These are phyloP conservation scores for Euphorbia tirucalli DNA, from an alignment of 345 rosid genomes.

Conservation along the genomic window DNA sequence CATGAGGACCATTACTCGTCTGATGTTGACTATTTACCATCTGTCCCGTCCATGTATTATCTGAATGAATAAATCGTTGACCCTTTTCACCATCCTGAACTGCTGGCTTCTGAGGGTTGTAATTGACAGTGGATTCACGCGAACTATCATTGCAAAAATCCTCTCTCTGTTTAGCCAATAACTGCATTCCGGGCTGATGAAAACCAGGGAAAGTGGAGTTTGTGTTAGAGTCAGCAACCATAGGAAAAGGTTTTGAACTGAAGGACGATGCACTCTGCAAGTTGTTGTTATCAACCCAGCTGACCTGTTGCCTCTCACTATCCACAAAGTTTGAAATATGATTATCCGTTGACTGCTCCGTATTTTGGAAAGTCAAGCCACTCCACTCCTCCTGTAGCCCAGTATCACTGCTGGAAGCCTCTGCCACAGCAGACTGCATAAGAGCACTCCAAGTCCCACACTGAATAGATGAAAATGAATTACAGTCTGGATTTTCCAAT, in stretches of 20 bases:
- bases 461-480: slow-evolving; percentile 66
- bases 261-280: slow-evolving; percentile 35
- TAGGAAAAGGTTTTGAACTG: slow-evolving; percentile 12
- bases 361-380: slow-evolving; percentile 39
- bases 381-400: slow-evolving; percentile 61
- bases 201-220: slow-evolving; percentile 40
- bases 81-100: slow-evolving; percentile 31
- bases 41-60: slow-evolving; percentile 43
- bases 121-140: slow-evolving; percentile 38
- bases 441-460: slow-evolving; percentile 99
- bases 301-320: slow-evolving; percentile 33
- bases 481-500: slow-evolving; percentile 43
- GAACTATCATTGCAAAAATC: slow-evolving; percentile 33
- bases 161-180: slow-evolving; percentile 34
- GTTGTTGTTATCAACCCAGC: slow-evolving; percentile 40
- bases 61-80: slow-evolving; percentile 32
- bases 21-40: slow-evolving; percentile 24
- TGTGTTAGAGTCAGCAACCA: slow-evolving; percentile 1
- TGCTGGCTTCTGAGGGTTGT: slow-evolving; percentile 36
- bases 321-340: slow-evolving; percentile 31
- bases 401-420: slow-evolving; percentile 61
- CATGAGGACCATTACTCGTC: slow-evolving; percentile 23
- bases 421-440: slow-evolving; percentile 98
- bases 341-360: slow-evolving; percentile 32
- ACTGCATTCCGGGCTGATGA: slow-evolving; percentile 42